These are phyloP conservation scores for Salvia hispanica DNA, from an alignment of 257 asterid species.

Conservation along the genomic window DNA sequence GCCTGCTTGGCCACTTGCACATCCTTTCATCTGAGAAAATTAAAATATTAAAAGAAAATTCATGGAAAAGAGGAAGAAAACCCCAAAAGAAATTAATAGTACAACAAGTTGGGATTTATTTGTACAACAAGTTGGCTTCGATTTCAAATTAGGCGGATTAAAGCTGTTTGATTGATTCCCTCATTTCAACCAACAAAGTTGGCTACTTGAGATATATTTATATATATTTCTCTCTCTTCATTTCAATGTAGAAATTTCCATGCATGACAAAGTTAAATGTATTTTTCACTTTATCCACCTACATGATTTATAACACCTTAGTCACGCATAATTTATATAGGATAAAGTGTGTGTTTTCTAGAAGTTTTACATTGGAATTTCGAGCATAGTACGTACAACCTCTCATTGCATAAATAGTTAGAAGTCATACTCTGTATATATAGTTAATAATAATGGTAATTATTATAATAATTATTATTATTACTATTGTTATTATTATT, in stretches of 20 bases:
- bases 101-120: conserved; percentile 42
- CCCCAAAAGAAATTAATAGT: conserved; percentile 7
- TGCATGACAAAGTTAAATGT: no score
- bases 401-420: no score
- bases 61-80: background rate
- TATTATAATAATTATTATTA: no score
- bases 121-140: conserved; percentile 45
- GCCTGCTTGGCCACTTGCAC: conserved; percentile 51
- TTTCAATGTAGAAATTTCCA: no score
- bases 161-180: conserved; percentile 28
- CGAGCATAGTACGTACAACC: background rate
- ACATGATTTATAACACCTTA: no score
- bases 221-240: background rate
- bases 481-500: no score
- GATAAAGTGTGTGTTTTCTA: no score
- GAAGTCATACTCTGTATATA: no score
- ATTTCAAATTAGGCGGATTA: conserved; percentile 24
- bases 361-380: background rate
- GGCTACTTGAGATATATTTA: no score
- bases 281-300: no score
- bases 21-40: conserved; percentile 12
- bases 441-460: no score
- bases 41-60: background rate
- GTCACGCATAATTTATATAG: no score
- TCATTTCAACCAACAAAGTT: conserved; percentile 5